Conservation (phyloP, 2,329 filamentous ascomycete genomes). For the Claviceps monticola region DNA sequence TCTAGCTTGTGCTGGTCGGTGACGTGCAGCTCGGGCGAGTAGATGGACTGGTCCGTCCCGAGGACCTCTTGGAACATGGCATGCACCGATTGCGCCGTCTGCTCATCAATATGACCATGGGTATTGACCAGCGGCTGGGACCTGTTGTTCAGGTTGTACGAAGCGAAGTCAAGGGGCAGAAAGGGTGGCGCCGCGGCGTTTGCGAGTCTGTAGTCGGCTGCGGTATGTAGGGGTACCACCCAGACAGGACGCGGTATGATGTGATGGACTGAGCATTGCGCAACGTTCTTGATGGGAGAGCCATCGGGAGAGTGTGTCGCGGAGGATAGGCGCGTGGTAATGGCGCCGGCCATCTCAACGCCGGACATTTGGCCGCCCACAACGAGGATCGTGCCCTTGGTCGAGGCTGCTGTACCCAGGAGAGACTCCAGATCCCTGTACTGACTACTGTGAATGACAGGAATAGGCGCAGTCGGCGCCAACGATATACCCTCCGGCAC, state of each 20-base stretch:
- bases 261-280: constrained; percentile 50
- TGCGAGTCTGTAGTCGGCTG: constrained; percentile 29
- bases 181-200: constrained; percentile 41
- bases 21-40: constrained; percentile 29
- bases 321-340: constrained; percentile 58
- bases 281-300: constrained; percentile 25
- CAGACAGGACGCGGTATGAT: constrained; percentile 57
- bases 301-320: constrained; percentile 37
- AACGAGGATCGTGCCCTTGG: constrained; percentile 51
- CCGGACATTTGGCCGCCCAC: constrained; percentile 76
- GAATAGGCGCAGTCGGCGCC: constrained; percentile 22
- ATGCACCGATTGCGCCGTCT: constrained; percentile 42
- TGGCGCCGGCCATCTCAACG: constrained; percentile 59
- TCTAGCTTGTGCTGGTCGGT: constrained; percentile 25
- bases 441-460: constrained; percentile 53
- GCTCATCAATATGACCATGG: constrained; percentile 48
- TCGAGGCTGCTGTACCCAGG: constrained; percentile 22
- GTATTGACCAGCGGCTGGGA: constrained; percentile 44
- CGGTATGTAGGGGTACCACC: constrained; percentile 49
- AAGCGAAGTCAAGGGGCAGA: constrained; percentile 56
- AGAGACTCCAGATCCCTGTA: constrained; percentile 43
- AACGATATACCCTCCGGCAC: constrained; percentile 31
- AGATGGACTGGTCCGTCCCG: constrained; percentile 40
- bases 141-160: constrained; percentile 55
- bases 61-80: constrained; percentile 32